Evolutionary conservation across 345 rosid species (phyloP).

Genomic region (Melaleuca quinquenervia): DNA sequence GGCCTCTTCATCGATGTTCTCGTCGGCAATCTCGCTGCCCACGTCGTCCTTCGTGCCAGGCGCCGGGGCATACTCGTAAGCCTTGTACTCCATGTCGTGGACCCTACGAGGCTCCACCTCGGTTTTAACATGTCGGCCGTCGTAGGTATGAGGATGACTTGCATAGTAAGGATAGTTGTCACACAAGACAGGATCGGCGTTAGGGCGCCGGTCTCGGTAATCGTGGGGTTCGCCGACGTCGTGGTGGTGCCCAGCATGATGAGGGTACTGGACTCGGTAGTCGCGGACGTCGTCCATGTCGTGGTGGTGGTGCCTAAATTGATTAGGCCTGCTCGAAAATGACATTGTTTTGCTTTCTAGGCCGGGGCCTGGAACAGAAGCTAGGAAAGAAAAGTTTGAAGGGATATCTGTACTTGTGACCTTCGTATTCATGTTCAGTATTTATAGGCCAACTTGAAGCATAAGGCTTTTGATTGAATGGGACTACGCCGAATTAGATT

Average conservation of each 20-base stretch:
- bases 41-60: neutral
- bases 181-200: neutral
- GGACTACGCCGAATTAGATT: neutral
- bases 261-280: neutral
- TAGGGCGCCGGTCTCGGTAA: neutral
- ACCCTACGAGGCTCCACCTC: neutral
- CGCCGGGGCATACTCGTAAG: neutral
- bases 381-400: neutral
- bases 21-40: neutral
- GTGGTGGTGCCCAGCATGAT: neutral
- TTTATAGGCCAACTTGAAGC: neutral
- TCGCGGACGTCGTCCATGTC: neutral
- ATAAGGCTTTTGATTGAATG: neutral
- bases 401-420: neutral
- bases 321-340: neutral
- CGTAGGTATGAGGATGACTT: neutral
- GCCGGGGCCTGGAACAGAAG: neutral
- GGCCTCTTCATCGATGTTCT: slow-evolving; percentile 47
- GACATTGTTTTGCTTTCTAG: neutral
- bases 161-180: neutral
- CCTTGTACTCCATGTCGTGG: neutral
- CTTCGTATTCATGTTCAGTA: neutral
- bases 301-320: neutral
- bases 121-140: neutral
- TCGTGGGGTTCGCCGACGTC: neutral